Evolutionary conservation across 108 stramenopile species (phyloP), one percentile per base, ranked within the genome.

Genomic region (Schizochytrium sp.): DNA sequence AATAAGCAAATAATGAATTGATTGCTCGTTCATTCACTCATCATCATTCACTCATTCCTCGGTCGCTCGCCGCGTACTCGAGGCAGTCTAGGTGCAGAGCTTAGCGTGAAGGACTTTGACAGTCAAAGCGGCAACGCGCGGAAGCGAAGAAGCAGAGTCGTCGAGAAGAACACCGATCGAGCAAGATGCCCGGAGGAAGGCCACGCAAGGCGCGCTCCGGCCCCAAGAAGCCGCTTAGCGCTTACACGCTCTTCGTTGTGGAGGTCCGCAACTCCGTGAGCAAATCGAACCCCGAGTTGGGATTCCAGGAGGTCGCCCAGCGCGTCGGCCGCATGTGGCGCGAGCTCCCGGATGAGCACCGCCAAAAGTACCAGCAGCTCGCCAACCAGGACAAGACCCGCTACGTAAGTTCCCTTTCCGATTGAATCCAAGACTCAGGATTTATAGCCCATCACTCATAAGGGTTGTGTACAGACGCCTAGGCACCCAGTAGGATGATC

Each of bases 201-300:
- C 87, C 87, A 13, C 45, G 76, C 45, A 83, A 83, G 76, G n/a
- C 5, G 47, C 47, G 76, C 50, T 49, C 47, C 15, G 47, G 50
- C 17, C 76, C 76, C 50, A 83, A 83, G 47, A 83, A 83, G 28
- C 76, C 76, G 8, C 76, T 83, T 10, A 83, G 76, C 76, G 76
- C 76, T 47, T 83, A 83, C 76, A 83, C 76, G 76, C 76, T 83
- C 76, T 88, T 88, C 87, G 56, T 88, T 44, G 57, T 59, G 0
- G 57, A 88, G 3, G 56, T 88, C 19, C 87, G 87, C 0, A 88
- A 10, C 57, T 12, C 87, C 42, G 57, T 59, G 0, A 5, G 41
- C 42, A 88, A 88, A 28, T 38, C 10, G 76, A 5, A 47, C 76
- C 87, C 57, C 19, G 87, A 88, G 4, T 12, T 59, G 87, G 38